Percentiles rank a stretch among this genome's conserved stretches.
Conservation (phyloP, 2,329 filamentous ascomycete species). For the Beauveria pseudobassiana region DNA sequence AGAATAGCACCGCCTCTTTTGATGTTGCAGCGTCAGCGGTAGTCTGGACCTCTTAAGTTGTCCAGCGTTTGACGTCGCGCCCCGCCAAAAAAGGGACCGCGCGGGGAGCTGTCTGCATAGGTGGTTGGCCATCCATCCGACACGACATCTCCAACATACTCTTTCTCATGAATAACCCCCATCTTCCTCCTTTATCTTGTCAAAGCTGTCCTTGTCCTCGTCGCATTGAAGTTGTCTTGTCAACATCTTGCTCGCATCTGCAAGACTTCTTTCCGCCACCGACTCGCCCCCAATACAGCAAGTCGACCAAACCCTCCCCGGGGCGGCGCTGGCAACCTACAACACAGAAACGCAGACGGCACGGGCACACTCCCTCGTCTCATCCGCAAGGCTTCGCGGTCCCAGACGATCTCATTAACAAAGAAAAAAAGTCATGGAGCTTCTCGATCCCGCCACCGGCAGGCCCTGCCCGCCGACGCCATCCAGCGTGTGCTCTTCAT, state of each 20-base stretch:
- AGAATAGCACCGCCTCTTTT: neutral
- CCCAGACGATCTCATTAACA: too few relatives aligned
- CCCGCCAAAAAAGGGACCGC: constrained; percentile 1
- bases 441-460: constrained; percentile 65
- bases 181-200: too few relatives aligned
- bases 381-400: too few relatives aligned
- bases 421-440: constrained; percentile 40
- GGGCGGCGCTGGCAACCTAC: neutral
- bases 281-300: neutral
- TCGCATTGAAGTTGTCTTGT: neutral
- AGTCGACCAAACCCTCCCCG: neutral
- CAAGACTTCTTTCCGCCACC: too few relatives aligned
- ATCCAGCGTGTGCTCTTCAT: constrained; percentile 83
- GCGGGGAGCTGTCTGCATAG: neutral
- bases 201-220: too few relatives aligned
- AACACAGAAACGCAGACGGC: neutral
- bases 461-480: constrained; percentile 60
- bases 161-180: too few relatives aligned
- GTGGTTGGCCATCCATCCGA: too few relatives aligned
- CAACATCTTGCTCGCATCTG: too few relatives aligned
- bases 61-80: neutral
- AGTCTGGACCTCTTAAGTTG: neutral
- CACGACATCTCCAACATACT: too few relatives aligned
- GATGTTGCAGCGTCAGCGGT: neutral
- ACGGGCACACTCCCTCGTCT: neutral